Base-by-base conservation (phyloP, 768 basidiomycete genomes). In the Agaricus bisporus region DNA sequence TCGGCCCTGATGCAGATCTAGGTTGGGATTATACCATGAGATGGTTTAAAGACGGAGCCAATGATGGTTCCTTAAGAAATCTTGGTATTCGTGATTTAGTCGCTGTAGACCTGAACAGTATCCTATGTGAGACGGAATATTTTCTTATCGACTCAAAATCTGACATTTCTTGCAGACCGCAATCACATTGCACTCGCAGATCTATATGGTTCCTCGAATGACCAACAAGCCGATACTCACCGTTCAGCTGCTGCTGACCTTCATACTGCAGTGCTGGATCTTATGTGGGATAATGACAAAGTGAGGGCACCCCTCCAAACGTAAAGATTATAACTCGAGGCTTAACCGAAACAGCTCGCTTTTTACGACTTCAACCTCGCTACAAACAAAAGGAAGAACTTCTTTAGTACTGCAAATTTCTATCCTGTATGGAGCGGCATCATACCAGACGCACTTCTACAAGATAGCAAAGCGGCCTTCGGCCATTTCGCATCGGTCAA, bases 311-410 rank as follows among this genome's bases (percentile, higher is more conserved):
- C 32, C 32, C 5, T 32, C 32, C 49, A 29, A 36, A 12, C 22
- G 11, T 35, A 6, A 8, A 3, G 18, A 35, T 28, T 14, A 9
- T 4, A 45, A 44, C 6, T n/a, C 22, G 14, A 15, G 4, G 25
- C 5, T n/a, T n/a, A 4, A 26, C 32, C 14, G 7, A 41, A 48
- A 11, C 41, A 76, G 73, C 73, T 91, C n/a, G 86, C 86, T 0
- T 95, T 95, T 69, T 95, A 95, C 61, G 94, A 95, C 68, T 97
- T 88, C 70, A 91, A 92, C 66, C 66, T 86, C 38, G 85, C 81
- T 6, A 77, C 83, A 2, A 82, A 85, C 47, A 63, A 78, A 12
- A 81, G 86, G 49, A 85, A 82, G 61, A 67, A 60, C 45, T 63
- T 91, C 28, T 93, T 86, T 71, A 81, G 81, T n/a, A 76, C 71